Evolutionary conservation across 1,139 yeast species (phyloP).

Genomic region (Geotrichum carabidarum): DNA sequence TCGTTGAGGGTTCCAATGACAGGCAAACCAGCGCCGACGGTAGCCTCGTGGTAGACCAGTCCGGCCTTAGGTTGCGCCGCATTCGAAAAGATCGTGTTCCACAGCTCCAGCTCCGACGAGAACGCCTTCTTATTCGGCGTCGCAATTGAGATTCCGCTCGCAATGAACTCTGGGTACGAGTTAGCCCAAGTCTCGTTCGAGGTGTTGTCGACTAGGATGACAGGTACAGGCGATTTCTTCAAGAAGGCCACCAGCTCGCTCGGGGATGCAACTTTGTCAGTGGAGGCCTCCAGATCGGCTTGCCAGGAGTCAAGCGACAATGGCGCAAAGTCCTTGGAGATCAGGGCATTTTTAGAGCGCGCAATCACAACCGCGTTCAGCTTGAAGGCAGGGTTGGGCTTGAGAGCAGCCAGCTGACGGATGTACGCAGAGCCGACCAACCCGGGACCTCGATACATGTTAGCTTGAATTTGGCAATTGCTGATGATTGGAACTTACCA

Average conservation of each 20-base stretch:
- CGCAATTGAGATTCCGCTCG: conserved; percentile 83
- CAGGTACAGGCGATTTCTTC: conserved; percentile 62
- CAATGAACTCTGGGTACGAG: conserved; percentile 66
- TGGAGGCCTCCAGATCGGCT: conserved; percentile 41
- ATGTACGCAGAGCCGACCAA: conserved; percentile 92
- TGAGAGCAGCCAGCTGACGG: conserved; percentile 57
- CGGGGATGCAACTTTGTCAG: conserved; percentile 49
- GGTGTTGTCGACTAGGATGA: conserved; percentile 88
- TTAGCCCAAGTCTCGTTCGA: conserved; percentile 74
- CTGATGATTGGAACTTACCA: conserved; percentile 3
- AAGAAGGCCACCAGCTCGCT: conserved; percentile 48
- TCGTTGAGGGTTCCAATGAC: conserved; percentile 84
- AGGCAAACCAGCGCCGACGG: conserved; percentile 99
- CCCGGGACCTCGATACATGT: conserved; percentile 56
- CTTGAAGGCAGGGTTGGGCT: conserved; percentile 31
- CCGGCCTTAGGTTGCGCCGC: conserved; percentile 55
- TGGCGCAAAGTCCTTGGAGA: conserved; percentile 64
- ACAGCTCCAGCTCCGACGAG: conserved; percentile 69
- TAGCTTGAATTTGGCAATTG: neutral
- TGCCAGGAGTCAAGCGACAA: conserved; percentile 57
- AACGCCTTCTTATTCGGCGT: conserved; percentile 98
- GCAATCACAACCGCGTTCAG: conserved; percentile 81
- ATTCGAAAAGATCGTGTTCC: conserved; percentile 63
- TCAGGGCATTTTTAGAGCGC: conserved; percentile 63
- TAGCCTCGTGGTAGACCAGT: conserved; percentile 92